Evolutionary conservation across 495 filamentous ascomycete genomes (phyloP).

Genomic region (Aspergillus wentii): DNA sequence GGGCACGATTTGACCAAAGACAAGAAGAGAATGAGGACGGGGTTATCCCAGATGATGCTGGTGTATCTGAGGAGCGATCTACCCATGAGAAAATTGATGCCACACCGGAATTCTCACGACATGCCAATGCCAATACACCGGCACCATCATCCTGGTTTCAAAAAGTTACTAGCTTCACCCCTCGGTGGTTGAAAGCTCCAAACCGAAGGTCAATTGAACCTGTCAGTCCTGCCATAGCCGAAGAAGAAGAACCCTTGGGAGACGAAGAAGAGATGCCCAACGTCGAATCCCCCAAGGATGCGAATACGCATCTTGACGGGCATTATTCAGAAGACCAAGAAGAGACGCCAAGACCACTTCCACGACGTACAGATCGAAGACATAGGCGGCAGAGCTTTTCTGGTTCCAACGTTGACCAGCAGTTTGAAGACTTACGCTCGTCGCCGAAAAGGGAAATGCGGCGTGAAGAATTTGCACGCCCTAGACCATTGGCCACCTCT

Average conservation of each 20-base stretch:
- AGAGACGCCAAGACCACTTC: conserved; percentile 4
- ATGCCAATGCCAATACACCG: conserved; percentile 8
- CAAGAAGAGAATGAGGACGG: conserved; percentile 12
- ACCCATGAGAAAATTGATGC: conserved; percentile 12
- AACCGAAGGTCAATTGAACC: conserved; percentile 13
- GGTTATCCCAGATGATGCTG: conserved; percentile 13
- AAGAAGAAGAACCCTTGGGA: conserved; percentile 10
- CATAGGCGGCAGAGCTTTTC: conserved; percentile 6
- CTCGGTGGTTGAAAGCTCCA: conserved; percentile 37
- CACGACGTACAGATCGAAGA: conserved; percentile 2
- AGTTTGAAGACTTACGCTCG: conserved; percentile 7
- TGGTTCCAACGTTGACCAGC: background rate
- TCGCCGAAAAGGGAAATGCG: conserved; percentile 7
- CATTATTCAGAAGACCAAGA: conserved; percentile 7
- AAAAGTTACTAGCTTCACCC: conserved; percentile 34
- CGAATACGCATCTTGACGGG: conserved; percentile 7
- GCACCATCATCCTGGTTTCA: conserved; percentile 31
- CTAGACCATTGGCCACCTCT: conserved; percentile 26
- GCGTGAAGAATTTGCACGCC: conserved; percentile 9
- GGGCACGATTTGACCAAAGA: conserved; percentile 5
- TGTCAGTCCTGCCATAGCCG: conserved; percentile 10
- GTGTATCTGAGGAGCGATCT: conserved; percentile 9
- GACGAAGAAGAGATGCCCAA: conserved; percentile 17
- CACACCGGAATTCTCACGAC: conserved; percentile 22
- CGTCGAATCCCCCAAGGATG: conserved; percentile 8